Base-by-base conservation (phyloP, 1,284 basidiomycete genomes). In the Austroboletus novae-zelandiae region DNA sequence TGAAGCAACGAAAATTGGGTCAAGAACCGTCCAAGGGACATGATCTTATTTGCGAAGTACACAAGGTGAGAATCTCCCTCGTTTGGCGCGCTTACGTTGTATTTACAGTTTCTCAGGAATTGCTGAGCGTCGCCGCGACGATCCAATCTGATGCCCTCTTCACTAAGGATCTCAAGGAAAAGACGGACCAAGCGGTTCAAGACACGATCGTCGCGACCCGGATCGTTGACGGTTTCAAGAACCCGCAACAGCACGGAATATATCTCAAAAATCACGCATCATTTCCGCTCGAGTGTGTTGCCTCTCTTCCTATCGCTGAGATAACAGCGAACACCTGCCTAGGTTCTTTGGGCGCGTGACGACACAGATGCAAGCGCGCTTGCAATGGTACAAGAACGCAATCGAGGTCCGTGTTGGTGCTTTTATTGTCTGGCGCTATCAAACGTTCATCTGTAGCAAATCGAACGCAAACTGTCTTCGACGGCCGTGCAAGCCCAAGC, bases 241-340 rank as follows among this genome's bases (percentile, higher is more conserved):
- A 84, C 60, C 83, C 83, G 4, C 85, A 89, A 51, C 80, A 82
- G 59, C 75, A 83, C 54, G 81, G 79, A 18, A 75, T 75, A 32
- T 82, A 86, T 66, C 70, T 89, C 46, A 89, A 86, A 63, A 84
- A 84, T 49, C 79, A 89, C 53, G 84, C 87, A 1, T 74, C 71
- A n/a, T 93, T 91, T 69, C 89, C 90, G n/a, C 72, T 89, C 15
- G 88, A 92, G 86, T 90, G 57, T 48, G 83, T 74, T 40, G 6
- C 32, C 14, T 31, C 37, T 15, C 36, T 5, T 7, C 1, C 10
- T 7, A 2, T 14, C 5, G 18, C 41, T 6, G 4, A 7, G 18
- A 32, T 57, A 43, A 51, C 36, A 48, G 42, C 8, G 29, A 48
- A 43, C 9, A 29, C 27, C 25, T 15, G 11, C 39, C 15, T 51